Evolutionary conservation across 108 stramenopile genomes (phyloP).

Genomic region (Nitzschia palea): DNA sequence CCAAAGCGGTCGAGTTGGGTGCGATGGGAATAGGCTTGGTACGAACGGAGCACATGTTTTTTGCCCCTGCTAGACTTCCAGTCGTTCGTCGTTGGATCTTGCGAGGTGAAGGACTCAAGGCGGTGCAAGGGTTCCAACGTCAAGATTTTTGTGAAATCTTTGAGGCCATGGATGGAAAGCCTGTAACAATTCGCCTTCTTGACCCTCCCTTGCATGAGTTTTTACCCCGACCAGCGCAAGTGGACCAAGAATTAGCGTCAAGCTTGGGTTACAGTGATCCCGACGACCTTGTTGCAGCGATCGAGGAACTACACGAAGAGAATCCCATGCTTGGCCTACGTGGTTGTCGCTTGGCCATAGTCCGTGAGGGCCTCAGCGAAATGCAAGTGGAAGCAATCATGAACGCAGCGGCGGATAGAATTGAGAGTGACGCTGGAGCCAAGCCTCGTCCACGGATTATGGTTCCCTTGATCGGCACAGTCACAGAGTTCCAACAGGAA

Average conservation of each 20-base stretch:
- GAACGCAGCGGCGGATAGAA: conserved; percentile 57
- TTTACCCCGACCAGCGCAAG: conserved; percentile 53
- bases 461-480: conserved; percentile 63
- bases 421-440: conserved; percentile 42
- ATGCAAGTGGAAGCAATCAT: conserved; percentile 85
- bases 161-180: conserved; percentile 67
- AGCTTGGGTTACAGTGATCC: conserved; percentile 54
- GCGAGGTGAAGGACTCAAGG: conserved; percentile 53
- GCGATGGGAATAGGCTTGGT: conserved; percentile 83
- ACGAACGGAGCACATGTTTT: conserved; percentile 92
- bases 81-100: conserved; percentile 83
- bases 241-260: conserved; percentile 54
- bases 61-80: conserved; percentile 68
- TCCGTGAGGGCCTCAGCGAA: conserved; percentile 56
- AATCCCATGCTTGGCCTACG: conserved; percentile 86
- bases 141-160: conserved; percentile 68
- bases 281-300: conserved; percentile 44
- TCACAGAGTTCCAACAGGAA: conserved; percentile 62
- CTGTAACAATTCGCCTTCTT: conserved; percentile 79
- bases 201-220: conserved; percentile 91
- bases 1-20: conserved; percentile 63
- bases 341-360: conserved; percentile 78
- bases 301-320: conserved; percentile 71
- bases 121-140: conserved; percentile 66
- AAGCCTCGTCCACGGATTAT: conserved; percentile 68